Percentiles rank a stretch among this genome's conserved stretches.
phyloP scores from a whole-genome alignment of 257 asterid species.

The Solanum pinnatisectum region DNA sequence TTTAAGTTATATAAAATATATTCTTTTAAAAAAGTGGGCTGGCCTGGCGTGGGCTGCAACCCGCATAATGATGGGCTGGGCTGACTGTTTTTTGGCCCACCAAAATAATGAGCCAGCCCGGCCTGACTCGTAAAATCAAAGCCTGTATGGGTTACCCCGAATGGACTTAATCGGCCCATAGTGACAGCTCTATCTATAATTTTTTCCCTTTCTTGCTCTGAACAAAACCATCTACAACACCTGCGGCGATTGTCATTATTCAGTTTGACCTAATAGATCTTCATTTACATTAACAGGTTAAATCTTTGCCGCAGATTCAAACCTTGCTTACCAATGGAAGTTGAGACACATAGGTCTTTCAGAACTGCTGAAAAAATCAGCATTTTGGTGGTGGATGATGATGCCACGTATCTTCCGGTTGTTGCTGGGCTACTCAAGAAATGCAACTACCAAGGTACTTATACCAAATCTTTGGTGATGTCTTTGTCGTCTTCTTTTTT shows the following conservation, averaged over 20 bases:
- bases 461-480: neutral
- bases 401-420: conserved; percentile 32
- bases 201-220: neutral
- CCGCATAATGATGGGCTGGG: neutral
- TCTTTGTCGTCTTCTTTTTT: neutral
- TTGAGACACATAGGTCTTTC: neutral
- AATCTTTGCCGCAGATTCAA: neutral
- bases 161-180: neutral
- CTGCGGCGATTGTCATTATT: neutral
- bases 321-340: neutral
- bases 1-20: no score
- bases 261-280: neutral
- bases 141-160: neutral
- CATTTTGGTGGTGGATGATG: conserved; percentile 45
- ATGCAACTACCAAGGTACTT: conserved; percentile 34
- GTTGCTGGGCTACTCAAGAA: conserved; percentile 42
- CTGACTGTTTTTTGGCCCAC: neutral
- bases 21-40: neutral
- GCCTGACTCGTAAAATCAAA: neutral
- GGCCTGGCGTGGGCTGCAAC: neutral
- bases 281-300: neutral
- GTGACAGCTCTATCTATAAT: neutral
- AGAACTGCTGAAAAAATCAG: neutral
- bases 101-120: neutral
- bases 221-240: neutral